phyloP scores from a whole-genome alignment of 2,329 filamentous ascomycete genomes.

The Dendrostoma leiphaemia region DNA sequence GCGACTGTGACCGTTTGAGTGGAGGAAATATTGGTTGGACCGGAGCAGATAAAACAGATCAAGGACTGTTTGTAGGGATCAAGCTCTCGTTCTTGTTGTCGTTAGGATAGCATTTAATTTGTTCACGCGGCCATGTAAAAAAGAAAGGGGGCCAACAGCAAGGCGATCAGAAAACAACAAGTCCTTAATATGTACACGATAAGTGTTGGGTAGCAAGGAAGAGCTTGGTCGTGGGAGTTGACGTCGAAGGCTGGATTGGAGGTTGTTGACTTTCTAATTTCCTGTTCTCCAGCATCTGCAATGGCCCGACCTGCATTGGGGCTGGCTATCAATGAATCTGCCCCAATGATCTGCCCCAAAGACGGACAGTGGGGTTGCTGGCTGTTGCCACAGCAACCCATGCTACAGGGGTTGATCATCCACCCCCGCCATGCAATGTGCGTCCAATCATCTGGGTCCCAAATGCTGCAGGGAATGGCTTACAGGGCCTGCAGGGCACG shows the following conservation, averaged over 20 bases:
- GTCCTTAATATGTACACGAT: neutral
- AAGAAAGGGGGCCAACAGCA: neutral
- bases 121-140: neutral
- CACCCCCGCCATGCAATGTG: too few relatives aligned
- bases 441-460: conserved; percentile 4
- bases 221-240: neutral
- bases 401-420: too few relatives aligned
- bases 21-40: neutral
- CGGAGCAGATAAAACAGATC: neutral
- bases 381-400: conserved; percentile 14
- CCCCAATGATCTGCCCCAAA: neutral
- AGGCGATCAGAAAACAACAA: neutral
- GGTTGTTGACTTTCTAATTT: neutral
- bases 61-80: neutral
- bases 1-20: neutral
- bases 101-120: neutral
- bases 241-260: too few relatives aligned
- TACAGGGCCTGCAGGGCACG: neutral
- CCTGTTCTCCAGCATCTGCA: neutral
- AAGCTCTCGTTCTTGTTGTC: neutral
- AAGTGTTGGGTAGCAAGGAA: neutral
- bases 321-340: neutral
- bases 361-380: neutral
- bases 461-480: neutral
- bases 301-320: too few relatives aligned